Percentiles rank a stretch among this genome's conserved stretches.
These are phyloP conservation scores for Sarocladium brachiariae DNA, from an alignment of 2,329 filamentous ascomycete species.

Conservation along the genomic window DNA sequence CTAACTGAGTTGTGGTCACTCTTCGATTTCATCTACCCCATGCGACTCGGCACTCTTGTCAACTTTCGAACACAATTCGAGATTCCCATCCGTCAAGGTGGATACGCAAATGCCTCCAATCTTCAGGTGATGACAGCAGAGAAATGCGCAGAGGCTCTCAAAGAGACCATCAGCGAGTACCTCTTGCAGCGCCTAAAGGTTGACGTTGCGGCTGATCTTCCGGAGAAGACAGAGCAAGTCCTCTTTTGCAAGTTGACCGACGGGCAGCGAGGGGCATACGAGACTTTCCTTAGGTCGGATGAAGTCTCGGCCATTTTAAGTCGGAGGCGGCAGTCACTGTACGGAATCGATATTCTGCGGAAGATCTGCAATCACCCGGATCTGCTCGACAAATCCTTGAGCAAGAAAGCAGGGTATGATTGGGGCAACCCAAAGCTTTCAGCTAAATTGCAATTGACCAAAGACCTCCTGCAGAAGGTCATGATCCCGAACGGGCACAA, in stretches of 20 bases:
- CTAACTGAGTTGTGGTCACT: constrained; percentile 91
- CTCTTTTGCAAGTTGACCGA: constrained; percentile 86
- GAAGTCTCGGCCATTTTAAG: constrained; percentile 80
- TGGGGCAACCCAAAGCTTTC: constrained; percentile 77
- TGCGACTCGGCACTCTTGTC: constrained; percentile 86
- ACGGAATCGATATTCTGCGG: constrained; percentile 82
- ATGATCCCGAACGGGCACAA: constrained; percentile 93
- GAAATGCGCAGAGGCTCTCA: constrained; percentile 87
- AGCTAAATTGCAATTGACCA: constrained; percentile 93
- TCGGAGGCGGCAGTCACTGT: constrained; percentile 71
- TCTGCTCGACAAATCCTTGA: constrained; percentile 58
- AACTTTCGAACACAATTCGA: constrained; percentile 90
- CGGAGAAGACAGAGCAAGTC: constrained; percentile 93
- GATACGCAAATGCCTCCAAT: constrained; percentile 92
- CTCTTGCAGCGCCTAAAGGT: constrained; percentile 86
- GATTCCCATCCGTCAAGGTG: constrained; percentile 85
- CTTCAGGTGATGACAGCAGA: constrained; percentile 90
- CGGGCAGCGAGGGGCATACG: constrained; percentile 71
- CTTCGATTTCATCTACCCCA: constrained; percentile 96
- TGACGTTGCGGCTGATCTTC: constrained; percentile 88
- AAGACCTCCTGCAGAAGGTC: constrained; percentile 68
- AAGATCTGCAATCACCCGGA: constrained; percentile 99
- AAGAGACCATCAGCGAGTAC: constrained; percentile 90
- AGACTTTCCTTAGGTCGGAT: constrained; percentile 71
- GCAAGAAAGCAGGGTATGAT: constrained; percentile 55